phyloP scores from a whole-genome alignment of 768 basidiomycete species.

The Boletus sp. region DNA sequence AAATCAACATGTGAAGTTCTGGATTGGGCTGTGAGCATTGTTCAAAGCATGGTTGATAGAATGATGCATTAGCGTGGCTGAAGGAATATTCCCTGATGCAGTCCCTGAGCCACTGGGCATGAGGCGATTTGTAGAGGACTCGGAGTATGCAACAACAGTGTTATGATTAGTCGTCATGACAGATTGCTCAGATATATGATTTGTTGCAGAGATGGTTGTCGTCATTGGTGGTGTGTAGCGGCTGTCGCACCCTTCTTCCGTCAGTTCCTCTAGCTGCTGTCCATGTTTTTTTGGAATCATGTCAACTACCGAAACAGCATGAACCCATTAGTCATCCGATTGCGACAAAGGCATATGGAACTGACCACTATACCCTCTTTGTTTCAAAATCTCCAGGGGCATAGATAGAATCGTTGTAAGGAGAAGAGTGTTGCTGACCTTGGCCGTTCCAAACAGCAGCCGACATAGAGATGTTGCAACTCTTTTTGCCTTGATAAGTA shows the following conservation, averaged over 20 bases:
- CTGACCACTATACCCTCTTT: not conserved
- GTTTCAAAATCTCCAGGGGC: conserved; percentile 45
- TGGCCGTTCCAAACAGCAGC: conserved; percentile 68
- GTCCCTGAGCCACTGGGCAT: not conserved
- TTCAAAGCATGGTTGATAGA: not conserved
- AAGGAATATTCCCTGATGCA: not conserved
- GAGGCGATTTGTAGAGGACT: not conserved
- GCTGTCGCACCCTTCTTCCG: conserved; percentile 61
- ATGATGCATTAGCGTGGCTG: not conserved
- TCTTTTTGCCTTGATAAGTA: conserved; percentile 37
- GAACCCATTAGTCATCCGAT: not conserved
- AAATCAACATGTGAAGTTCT: not conserved
- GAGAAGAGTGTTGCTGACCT: conserved; percentile 66
- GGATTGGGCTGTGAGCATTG: not conserved
- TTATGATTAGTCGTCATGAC: not conserved
- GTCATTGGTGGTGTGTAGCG: conserved; percentile 21
- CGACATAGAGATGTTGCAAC: conserved; percentile 80
- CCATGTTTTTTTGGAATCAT: conserved; percentile 27
- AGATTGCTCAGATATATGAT: not conserved
- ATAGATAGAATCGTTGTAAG: conserved; percentile 71
- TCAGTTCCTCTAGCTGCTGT: conserved; percentile 6
- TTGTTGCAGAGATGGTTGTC: not conserved
- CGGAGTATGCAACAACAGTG: conserved; percentile 46
- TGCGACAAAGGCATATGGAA: not conserved
- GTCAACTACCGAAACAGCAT: conserved; percentile 48